Conservation (phyloP, 1,284 basidiomycete genomes). For the Fomitopsis pinicola region DNA sequence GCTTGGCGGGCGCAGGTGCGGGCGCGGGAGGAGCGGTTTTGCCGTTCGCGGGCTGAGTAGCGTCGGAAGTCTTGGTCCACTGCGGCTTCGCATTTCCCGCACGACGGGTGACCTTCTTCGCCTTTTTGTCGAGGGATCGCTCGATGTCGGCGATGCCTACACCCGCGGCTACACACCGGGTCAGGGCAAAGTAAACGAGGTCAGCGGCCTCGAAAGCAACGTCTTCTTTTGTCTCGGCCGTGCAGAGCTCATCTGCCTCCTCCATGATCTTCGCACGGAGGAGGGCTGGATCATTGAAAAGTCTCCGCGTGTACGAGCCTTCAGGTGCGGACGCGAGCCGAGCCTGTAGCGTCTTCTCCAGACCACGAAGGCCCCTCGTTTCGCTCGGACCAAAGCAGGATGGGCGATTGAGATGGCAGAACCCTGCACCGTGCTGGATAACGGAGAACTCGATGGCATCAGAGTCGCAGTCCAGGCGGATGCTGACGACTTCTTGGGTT, state of each 20-base stretch:
- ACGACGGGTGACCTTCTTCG: conserved; percentile 84
- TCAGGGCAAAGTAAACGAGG: conserved; percentile 90
- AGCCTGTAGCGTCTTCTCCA: conserved; percentile 79
- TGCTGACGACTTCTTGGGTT: conserved; percentile 82
- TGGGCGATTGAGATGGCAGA: conserved; percentile 86
- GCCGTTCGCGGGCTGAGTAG: conserved; percentile 20
- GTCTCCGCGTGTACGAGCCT: conserved; percentile 88
- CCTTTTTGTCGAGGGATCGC: conserved; percentile 80
- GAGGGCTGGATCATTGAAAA: conserved; percentile 83
- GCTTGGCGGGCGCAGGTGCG: conserved; percentile 19
- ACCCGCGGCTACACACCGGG: conserved; percentile 83
- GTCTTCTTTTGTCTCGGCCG: conserved; percentile 77
- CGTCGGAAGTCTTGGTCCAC: conserved; percentile 48
- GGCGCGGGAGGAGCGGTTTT: conserved; percentile 22
- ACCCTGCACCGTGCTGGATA: conserved; percentile 86
- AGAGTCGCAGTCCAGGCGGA: conserved; percentile 89
- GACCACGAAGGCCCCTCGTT: conserved; percentile 71
- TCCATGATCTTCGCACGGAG: conserved; percentile 95
- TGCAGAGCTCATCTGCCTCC: conserved; percentile 95
- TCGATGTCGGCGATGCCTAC: conserved; percentile 87
- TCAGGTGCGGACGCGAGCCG: conserved; percentile 77
- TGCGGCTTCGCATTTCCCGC: conserved; percentile 93
- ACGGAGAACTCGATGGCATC: conserved; percentile 94
- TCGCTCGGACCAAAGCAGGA: conserved; percentile 82
- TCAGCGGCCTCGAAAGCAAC: conserved; percentile 98